Percentiles rank a stretch among this genome's conserved stretches.
Evolutionary conservation across 1,284 basidiomycete genomes (phyloP).

Genomic region (Boletellus deceptivus): DNA sequence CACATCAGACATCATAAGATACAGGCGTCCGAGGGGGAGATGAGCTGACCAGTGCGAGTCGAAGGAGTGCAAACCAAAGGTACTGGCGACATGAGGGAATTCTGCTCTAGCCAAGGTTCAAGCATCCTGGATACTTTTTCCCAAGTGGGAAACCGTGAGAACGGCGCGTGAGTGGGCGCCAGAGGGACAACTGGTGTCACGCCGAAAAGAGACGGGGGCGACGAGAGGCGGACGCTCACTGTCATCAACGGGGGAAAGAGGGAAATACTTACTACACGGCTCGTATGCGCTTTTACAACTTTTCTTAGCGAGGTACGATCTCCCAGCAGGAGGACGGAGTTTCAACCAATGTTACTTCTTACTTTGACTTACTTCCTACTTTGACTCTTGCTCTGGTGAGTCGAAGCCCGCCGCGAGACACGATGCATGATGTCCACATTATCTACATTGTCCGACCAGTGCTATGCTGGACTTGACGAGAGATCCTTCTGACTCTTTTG

Average conservation of each 20-base stretch:
- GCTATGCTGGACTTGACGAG: slow-evolving; percentile 42
- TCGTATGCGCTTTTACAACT: slow-evolving; percentile 22
- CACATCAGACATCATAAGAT: slow-evolving; percentile 8
- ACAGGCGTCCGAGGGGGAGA: slow-evolving; percentile 7
- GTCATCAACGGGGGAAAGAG: slow-evolving; percentile 11
- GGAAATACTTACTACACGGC: slow-evolving; percentile 21
- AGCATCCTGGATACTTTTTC: too few species aligned
- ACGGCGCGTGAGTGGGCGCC: slow-evolving; percentile 31
- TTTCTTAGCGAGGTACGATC: slow-evolving; percentile 21
- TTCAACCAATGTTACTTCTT: slow-evolving; percentile 16
- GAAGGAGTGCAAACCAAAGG: too few species aligned
- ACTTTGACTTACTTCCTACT: too few species aligned
- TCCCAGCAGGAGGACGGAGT: slow-evolving; percentile 33
- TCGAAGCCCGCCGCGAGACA: neutral
- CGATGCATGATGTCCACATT: slow-evolving; percentile 57
- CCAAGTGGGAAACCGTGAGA: slow-evolving; percentile 12
- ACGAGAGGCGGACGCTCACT: slow-evolving; percentile 21
- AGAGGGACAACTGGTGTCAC: slow-evolving; percentile 44
- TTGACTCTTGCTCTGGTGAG: slow-evolving; percentile 19
- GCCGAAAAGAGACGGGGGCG: neutral
- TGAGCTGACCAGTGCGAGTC: too few species aligned
- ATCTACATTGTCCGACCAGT: slow-evolving; percentile 86
- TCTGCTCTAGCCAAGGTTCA: slow-evolving; percentile 14
- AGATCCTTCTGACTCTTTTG: slow-evolving; percentile 35
- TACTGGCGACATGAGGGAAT: too few species aligned